Conservation (phyloP, 495 filamentous ascomycete species). For the Hyphodiscus hymeniophilus region DNA sequence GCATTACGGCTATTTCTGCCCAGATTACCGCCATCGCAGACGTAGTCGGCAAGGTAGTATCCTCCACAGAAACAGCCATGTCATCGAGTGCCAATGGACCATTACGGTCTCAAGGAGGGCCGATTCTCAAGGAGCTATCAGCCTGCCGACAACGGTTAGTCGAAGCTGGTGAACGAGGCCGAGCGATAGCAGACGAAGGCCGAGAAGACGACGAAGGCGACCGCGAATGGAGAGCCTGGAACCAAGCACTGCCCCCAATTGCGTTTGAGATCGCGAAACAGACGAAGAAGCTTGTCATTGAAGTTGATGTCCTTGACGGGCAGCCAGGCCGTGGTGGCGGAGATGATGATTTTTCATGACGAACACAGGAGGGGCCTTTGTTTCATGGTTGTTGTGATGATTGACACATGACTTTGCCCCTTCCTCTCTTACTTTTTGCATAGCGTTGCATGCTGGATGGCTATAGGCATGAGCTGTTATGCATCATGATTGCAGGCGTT, state of each 20-base stretch:
- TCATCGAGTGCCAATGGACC: constrained; percentile 30
- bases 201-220: constrained; percentile 27
- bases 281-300: constrained; percentile 62
- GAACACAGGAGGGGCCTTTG: neutral
- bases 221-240: constrained; percentile 53
- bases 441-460: no score
- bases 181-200: constrained; percentile 40
- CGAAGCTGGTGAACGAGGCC: constrained; percentile 56
- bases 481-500: no score
- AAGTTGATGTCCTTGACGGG: constrained; percentile 21
- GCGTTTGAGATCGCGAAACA: constrained; percentile 82
- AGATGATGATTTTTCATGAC: constrained; percentile 20
- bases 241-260: constrained; percentile 66
- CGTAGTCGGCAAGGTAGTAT: constrained; percentile 61
- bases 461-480: no score
- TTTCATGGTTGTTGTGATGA: neutral
- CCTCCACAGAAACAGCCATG: constrained; percentile 54
- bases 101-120: constrained; percentile 48
- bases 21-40: constrained; percentile 64
- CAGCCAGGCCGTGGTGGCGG: constrained; percentile 9
- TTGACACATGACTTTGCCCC: no score
- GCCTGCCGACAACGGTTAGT: constrained; percentile 58
- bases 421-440: no score
- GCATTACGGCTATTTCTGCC: constrained; percentile 55
- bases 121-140: constrained; percentile 54